Evolutionary conservation across 495 filamentous ascomycete species (phyloP), one percentile per base, ranked within the genome.

Genomic region (Pseudomonodictys pantanalensis): DNA sequence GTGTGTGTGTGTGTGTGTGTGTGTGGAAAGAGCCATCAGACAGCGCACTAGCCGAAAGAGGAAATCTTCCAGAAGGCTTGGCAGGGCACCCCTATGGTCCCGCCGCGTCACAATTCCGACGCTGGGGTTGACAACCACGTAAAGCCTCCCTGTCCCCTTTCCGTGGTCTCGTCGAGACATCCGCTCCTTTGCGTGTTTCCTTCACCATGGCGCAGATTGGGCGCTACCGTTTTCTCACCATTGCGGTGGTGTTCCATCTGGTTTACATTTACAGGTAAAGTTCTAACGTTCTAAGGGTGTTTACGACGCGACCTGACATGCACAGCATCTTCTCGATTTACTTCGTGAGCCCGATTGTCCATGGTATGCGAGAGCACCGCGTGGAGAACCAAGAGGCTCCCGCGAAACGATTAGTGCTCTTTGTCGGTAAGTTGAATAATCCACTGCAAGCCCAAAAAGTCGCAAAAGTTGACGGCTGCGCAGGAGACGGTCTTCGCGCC

Each of bases 291-390:
- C 22, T 10, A 4, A 12, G 26, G 9, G 45, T 18, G 17, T 25
- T n/a, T 7, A 32, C 25, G 20, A 24, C 11, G 41, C 33, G 32
- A n/a, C n/a, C 60, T 9, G 59, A 38, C 20, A 3, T 11, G 2
- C 35, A 15, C 26, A 67, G 64, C 30, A 99, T 99, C 63, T 99
- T 99, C 73, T 95, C 97, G 71, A 95, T 97, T 61, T 99, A 99
- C 76, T 99, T 99, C 71, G 90, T 97, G 63, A 96, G 91, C 69
- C 95, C 95, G 17, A 95, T 99, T 64, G 95, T 97, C 33, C 87
- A 84, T 79, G 95, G 95, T 67, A 97, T 99, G 95, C 82, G 79
- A 64, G 79, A 89, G 49, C 92, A 88, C 75, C 74, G 73, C 30
- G 79, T 93, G 38, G 83, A 91, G 43, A 77, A 87, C 48, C 75